phyloP scores from a whole-genome alignment of 345 rosid species.

The Citrus maxima region DNA sequence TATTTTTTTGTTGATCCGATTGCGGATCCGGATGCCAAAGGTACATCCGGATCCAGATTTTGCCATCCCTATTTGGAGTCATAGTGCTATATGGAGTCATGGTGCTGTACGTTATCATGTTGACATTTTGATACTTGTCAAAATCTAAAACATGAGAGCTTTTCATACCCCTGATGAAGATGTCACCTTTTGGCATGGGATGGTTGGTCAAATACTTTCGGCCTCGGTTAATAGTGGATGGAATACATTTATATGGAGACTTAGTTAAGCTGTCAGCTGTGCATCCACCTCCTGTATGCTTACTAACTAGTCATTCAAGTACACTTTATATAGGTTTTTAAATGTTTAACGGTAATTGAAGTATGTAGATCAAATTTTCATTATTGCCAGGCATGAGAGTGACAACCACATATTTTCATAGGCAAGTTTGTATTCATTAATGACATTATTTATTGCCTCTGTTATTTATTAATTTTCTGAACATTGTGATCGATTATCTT shows the following conservation, averaged over 20 bases:
- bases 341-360: neutral
- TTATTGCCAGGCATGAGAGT: neutral
- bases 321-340: neutral
- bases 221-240: neutral
- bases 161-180: neutral
- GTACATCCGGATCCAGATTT: too few species aligned
- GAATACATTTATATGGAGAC: neutral
- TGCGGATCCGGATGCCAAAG: too few species aligned
- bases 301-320: neutral
- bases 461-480: slow-evolving; percentile 1
- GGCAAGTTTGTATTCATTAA: neutral
- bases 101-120: neutral
- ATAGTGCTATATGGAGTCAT: neutral
- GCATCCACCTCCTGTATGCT: neutral
- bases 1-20: too few species aligned
- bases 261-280: neutral
- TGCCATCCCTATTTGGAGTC: neutral
- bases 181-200: neutral
- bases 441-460: neutral
- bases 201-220: neutral
- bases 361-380: neutral
- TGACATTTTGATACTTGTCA: neutral
- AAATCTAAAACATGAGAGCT: neutral
- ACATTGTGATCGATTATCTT: slow-evolving; percentile 1
- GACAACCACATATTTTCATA: neutral